Evolutionary conservation across 371 early-diverging fungal species (phyloP).

Genomic region (Rhizopus stolonifer): DNA sequence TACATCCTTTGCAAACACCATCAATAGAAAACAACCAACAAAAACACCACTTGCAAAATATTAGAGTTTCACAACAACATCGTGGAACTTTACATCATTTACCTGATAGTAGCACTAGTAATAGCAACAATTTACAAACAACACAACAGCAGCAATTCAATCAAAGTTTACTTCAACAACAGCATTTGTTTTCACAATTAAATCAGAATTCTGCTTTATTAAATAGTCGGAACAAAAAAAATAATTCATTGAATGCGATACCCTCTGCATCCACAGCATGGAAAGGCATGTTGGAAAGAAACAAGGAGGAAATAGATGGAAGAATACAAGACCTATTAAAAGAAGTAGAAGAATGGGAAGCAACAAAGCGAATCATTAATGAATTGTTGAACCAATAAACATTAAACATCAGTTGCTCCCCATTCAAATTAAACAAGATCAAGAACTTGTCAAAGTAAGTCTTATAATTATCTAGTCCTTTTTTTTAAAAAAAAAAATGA

Average conservation of each 20-base stretch:
- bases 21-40: neutral
- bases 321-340: too few relatives aligned
- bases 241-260: neutral
- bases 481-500: too few relatives aligned
- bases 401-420: too few relatives aligned
- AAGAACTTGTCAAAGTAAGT: too few relatives aligned
- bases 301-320: too few relatives aligned
- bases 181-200: constrained; percentile 26
- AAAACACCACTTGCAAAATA: constrained; percentile 4
- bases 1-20: neutral
- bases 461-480: too few relatives aligned
- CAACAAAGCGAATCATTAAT: too few relatives aligned
- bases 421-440: too few relatives aligned
- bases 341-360: too few relatives aligned
- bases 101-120: constrained; percentile 10
- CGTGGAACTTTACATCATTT: constrained; percentile 1
- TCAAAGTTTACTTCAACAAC: constrained; percentile 18
- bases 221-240: neutral
- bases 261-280: neutral
- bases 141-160: too few relatives aligned
- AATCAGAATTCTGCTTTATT: constrained; percentile 14
- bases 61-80: too few relatives aligned
- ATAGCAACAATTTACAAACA: neutral
- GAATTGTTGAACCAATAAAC: neutral
- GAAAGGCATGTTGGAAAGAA: too few relatives aligned